These are phyloP conservation scores for Phaeoacremonium minimum DNA, from an alignment of 2,329 filamentous ascomycete genomes.

Conservation along the genomic window DNA sequence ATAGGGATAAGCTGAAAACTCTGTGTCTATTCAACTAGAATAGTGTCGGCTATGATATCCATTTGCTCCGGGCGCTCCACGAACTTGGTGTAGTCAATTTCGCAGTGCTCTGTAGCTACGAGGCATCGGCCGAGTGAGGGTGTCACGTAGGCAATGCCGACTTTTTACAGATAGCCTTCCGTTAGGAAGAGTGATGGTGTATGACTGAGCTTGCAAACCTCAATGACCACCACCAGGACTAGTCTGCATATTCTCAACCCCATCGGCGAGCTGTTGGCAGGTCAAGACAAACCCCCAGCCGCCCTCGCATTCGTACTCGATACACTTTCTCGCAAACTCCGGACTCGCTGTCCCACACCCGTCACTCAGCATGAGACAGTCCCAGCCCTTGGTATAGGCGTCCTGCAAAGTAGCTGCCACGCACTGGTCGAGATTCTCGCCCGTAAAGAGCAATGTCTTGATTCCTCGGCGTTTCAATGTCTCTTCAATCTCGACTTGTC, in stretches of 20 bases:
- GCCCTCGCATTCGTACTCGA: conserved; percentile 1
- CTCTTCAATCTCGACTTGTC: neutral
- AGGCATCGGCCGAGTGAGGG: too few relatives aligned
- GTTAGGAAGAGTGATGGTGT: too few relatives aligned
- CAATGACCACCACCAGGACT: too few relatives aligned
- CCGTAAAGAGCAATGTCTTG: neutral
- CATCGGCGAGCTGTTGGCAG: neutral
- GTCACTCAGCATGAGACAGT: conserved; percentile 4
- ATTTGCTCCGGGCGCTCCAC: too few relatives aligned
- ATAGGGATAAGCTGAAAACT: too few relatives aligned
- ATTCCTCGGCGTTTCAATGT: neutral
- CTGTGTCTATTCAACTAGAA: too few relatives aligned
- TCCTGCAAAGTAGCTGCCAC: conserved; percentile 3
- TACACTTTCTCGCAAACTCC: neutral
- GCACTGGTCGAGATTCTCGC: conserved; percentile 2
- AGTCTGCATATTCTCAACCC: neutral
- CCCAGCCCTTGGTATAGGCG: conserved; percentile 2
- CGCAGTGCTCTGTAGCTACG: too few relatives aligned
- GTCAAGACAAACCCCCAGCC: conserved; percentile 1
- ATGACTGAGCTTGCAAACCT: too few relatives aligned
- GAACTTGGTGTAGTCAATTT: too few relatives aligned
- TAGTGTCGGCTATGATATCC: too few relatives aligned
- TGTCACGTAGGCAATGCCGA: too few relatives aligned
- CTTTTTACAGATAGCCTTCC: too few relatives aligned
- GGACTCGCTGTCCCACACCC: conserved; percentile 2